Evolutionary conservation across 768 basidiomycete genomes (phyloP).

Genomic region (Tylopilus sp.): DNA sequence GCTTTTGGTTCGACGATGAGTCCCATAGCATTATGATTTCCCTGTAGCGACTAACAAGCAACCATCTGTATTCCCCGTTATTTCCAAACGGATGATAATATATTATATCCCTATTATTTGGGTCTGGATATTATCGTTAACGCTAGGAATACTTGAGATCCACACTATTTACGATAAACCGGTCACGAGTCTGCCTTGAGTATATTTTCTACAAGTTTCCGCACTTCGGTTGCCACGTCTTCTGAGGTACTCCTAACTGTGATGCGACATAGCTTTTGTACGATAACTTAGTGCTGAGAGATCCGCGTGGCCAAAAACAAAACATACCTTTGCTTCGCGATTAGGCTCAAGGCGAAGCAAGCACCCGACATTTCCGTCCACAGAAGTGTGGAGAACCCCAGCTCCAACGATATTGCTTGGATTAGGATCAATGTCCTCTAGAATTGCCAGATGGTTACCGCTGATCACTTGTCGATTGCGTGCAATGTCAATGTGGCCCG

Average conservation of each 20-base stretch:
- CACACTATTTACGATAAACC: too few species aligned
- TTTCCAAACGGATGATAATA: slow-evolving; percentile 8
- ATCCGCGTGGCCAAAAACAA: neutral
- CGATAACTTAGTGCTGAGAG: neutral
- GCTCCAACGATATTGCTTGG: slow-evolving; percentile 90
- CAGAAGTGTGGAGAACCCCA: slow-evolving; percentile 93
- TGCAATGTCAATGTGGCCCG: slow-evolving; percentile 70
- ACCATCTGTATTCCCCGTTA: neutral
- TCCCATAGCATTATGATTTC: neutral
- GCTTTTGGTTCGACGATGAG: slow-evolving; percentile 38
- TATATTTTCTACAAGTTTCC: slow-evolving; percentile 45
- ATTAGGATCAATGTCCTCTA: slow-evolving; percentile 90
- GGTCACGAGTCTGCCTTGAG: slow-evolving; percentile 30
- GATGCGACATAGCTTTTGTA: slow-evolving; percentile 75
- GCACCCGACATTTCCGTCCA: slow-evolving; percentile 93
- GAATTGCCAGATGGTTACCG: slow-evolving; percentile 72
- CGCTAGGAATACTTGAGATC: too few species aligned
- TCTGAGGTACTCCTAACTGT: slow-evolving; percentile 96
- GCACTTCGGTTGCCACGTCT: slow-evolving; percentile 72
- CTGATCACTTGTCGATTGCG: slow-evolving; percentile 73
- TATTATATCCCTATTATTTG: slow-evolving; percentile 27
- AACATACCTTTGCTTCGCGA: slow-evolving; percentile 83
- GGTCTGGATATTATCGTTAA: slow-evolving; percentile 14
- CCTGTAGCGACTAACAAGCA: neutral
- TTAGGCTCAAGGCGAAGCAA: slow-evolving; percentile 92